Percentiles rank a stretch among this genome's conserved stretches.
Evolutionary conservation across 257 asterid species (phyloP).

Genomic region (Solanum clarkiae): DNA sequence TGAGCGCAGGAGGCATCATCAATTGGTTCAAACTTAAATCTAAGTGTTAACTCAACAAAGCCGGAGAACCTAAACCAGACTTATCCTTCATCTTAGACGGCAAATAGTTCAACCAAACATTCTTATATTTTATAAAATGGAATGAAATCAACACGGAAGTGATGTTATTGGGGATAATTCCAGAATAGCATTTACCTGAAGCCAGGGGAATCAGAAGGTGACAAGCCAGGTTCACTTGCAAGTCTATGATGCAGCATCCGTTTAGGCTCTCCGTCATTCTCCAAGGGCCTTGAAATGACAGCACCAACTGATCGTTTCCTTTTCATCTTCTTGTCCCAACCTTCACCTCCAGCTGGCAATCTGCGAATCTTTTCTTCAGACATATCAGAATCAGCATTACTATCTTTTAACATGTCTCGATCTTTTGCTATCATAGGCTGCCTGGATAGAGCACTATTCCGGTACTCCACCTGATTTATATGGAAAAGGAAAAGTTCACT

Average conservation of each 20-base stretch:
- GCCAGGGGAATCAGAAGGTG: slow-evolving; percentile 52
- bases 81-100: not conserved
- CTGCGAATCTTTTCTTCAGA: slow-evolving; percentile 73
- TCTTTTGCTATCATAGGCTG: slow-evolving; percentile 60
- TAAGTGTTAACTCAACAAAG: not conserved
- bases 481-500: not conserved
- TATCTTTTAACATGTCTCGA: slow-evolving; percentile 57
- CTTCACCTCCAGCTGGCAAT: slow-evolving; percentile 84
- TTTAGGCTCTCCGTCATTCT: slow-evolving; percentile 58
- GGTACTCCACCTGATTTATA: slow-evolving; percentile 58
- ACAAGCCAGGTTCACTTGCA: slow-evolving; percentile 54
- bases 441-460: slow-evolving; percentile 49
- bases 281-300: slow-evolving; percentile 59
- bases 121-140: not conserved
- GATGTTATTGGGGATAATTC: not conserved
- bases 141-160: not conserved
- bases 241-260: slow-evolving; percentile 54
- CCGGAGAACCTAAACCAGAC: not conserved
- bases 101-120: not conserved
- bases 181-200: slow-evolving; percentile 40
- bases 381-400: slow-evolving; percentile 46
- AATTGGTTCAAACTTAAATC: not conserved
- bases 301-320: slow-evolving; percentile 93
- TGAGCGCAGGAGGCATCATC: not conserved
- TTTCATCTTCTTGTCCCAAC: slow-evolving; percentile 95